Conservation (phyloP, 2,329 filamentous ascomycete species). For the Botryosphaeria dothidea region DNA sequence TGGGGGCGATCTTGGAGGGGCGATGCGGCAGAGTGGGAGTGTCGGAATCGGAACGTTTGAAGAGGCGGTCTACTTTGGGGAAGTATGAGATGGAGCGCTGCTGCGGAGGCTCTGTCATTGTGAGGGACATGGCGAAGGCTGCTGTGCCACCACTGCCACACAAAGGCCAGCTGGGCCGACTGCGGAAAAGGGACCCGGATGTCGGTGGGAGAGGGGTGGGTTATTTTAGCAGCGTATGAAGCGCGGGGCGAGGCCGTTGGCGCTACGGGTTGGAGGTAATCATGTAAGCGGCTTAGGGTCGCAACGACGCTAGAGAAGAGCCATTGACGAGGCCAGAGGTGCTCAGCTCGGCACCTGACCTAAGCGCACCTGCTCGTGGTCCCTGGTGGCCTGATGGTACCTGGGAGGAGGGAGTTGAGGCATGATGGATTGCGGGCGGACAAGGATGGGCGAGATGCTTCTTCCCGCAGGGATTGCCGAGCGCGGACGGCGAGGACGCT, state of each 20-base stretch:
- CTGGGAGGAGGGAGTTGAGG: neutral
- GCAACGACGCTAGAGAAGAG: neutral
- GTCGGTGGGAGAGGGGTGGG: neutral
- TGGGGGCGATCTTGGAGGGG: constrained; percentile 11
- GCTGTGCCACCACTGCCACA: neutral
- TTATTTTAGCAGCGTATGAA: no score
- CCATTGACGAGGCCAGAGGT: neutral
- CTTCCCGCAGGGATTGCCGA: neutral
- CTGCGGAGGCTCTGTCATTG: neutral
- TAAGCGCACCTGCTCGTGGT: neutral
- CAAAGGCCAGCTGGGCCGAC: neutral
- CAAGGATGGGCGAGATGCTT: neutral
- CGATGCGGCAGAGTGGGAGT: constrained; percentile 2
- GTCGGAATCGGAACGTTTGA: neutral
- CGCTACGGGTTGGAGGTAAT: neutral
- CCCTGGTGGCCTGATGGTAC: neutral
- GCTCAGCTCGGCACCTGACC: neutral
- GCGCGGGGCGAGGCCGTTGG: neutral
- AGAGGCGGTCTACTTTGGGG: constrained; percentile 17
- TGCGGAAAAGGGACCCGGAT: neutral
- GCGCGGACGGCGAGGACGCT: neutral
- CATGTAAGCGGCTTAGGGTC: neutral
- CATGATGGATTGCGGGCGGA: neutral
- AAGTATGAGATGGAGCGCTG: constrained; percentile 19
- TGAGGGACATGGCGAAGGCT: neutral